Base-by-base conservation (phyloP, 1,139 yeast genomes). In the Saccharomycopsis hybrid region DNA sequence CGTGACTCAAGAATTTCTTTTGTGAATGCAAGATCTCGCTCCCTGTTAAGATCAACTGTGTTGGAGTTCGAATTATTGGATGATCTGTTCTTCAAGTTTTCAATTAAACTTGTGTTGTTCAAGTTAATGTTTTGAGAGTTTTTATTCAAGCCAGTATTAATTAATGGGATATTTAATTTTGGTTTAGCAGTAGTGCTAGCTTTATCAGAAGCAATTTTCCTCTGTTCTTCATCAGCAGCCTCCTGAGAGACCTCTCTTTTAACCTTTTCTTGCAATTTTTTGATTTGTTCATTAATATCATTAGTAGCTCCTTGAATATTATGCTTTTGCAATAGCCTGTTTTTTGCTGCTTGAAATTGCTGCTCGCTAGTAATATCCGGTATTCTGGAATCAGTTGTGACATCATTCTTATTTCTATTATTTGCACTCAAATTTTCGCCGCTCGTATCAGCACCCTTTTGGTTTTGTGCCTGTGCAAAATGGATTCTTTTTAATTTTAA, bases 81-180 rank as follows among this genome's bases (percentile, higher is more conserved):
- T 5, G 38, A 11, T 33, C 43, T 30, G 44, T 41, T 46, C 41
- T 41, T 46, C 27, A 46, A 32, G 5, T 35, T 46, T 29, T 46
- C 49, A 30, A 46, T 9, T 4, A 46, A 28, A n/a, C n/a, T n/a
- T n/a, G n/a, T n/a, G n/a, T n/a, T n/a, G 37, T 44, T 44, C n/a
- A 33, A n/a, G 11, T 24, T 24, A 4, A 8, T 33, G n/a, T n/a
- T n/a, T 33, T 42, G 40, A 4, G 27, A 13, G 5, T 32, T 43
- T 29, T 48, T 50, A 24, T 44, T 48, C 7, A 47, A 30, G 8
- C 46, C 39, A 5, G 50, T 48, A 32, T 43, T 50, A 24, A 47
- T 50, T 29, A 47, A 44, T 9, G 50, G 50, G 32, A 47, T 50
- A 48, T 50, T 50, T 37, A 47, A 41, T 29, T 50, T 50, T 24